Conservation (phyloP, 176 grass and related monocot genomes). For the Melocanna baccifera region DNA sequence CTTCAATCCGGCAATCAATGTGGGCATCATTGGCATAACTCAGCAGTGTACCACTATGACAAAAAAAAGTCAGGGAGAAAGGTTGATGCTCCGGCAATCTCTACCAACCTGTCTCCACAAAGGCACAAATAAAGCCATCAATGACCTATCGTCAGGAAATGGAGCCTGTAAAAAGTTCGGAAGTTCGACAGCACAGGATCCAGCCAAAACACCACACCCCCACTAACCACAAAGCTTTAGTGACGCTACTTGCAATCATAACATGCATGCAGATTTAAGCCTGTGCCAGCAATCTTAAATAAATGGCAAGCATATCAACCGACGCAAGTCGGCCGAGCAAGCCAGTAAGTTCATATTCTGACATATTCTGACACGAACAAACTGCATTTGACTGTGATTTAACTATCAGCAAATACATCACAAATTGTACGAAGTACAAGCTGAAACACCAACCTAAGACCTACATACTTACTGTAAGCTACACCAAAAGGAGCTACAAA, state of each 20-base stretch:
- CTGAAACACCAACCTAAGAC: not conserved
- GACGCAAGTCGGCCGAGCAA: not conserved
- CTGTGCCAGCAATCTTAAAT: not conserved
- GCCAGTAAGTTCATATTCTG: not conserved
- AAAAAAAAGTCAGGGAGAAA: not conserved
- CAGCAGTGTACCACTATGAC: not conserved
- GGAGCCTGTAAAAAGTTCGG: not conserved
- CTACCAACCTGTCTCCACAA: slow-evolving; percentile 52
- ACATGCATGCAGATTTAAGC: not conserved
- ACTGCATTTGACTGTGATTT: not conserved
- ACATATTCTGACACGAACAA: not conserved
- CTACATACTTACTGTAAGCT: not conserved
- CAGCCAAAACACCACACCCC: not conserved
- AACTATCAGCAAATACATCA: not conserved
- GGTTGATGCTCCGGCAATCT: not conserved
- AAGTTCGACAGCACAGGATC: not conserved
- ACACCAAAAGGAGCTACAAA: slow-evolving; percentile 1
- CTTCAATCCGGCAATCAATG: slow-evolving; percentile 25
- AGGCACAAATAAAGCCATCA: not conserved
- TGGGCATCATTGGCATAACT: not conserved
- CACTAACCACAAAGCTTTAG: not conserved
- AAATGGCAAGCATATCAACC: not conserved
- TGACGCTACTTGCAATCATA: not conserved
- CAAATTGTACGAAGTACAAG: not conserved
- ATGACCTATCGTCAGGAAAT: not conserved